A percentile compares a stretch with the other conserved stretches of the same genome.
These are phyloP conservation scores for Myriosclerotinia duriaeana DNA, from an alignment of 2,329 filamentous ascomycete genomes.

Conservation along the genomic window DNA sequence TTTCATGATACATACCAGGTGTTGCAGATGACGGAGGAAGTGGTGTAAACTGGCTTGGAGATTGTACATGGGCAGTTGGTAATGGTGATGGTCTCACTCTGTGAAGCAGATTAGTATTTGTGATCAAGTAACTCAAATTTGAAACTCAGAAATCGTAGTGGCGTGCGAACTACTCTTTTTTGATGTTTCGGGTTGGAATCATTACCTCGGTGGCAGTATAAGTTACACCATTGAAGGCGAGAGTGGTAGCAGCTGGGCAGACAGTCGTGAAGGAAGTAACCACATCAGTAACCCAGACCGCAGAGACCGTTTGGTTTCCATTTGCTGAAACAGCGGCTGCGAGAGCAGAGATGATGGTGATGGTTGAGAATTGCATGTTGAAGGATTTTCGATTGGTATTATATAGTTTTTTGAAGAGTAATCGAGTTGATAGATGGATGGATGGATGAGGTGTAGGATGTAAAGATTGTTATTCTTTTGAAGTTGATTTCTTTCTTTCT, in stretches of 20 bases:
- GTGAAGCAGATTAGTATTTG: slow-evolving; percentile 9
- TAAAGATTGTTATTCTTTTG: background rate
- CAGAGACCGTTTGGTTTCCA: slow-evolving; percentile 43
- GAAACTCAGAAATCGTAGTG: background rate
- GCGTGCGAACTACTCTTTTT: background rate
- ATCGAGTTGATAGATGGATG: slow-evolving; percentile 18
- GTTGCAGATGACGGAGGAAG: slow-evolving; percentile 46
- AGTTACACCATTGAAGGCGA: slow-evolving; percentile 49
- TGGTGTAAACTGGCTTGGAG: slow-evolving; percentile 37
- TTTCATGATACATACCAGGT: slow-evolving; percentile 47
- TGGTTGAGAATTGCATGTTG: slow-evolving; percentile 44
- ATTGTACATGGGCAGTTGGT: slow-evolving; percentile 39
- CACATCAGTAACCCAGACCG: slow-evolving; percentile 45
- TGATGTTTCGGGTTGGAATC: background rate
- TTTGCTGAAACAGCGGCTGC: slow-evolving; percentile 38
- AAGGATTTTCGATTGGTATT: slow-evolving; percentile 37
- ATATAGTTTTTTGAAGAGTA: slow-evolving; percentile 15
- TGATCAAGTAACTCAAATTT: background rate
- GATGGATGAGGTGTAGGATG: slow-evolving; percentile 27
- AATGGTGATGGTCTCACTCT: slow-evolving; percentile 38
- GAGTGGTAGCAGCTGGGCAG: slow-evolving; percentile 52
- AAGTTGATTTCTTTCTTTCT: background rate
- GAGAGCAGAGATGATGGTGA: slow-evolving; percentile 40
- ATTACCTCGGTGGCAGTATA: slow-evolving; percentile 52
- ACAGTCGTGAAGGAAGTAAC: slow-evolving; percentile 51